Evolutionary conservation across 805 yeast genomes (phyloP), one percentile per base, ranked within the genome.

Genomic region (Candida anglica): DNA sequence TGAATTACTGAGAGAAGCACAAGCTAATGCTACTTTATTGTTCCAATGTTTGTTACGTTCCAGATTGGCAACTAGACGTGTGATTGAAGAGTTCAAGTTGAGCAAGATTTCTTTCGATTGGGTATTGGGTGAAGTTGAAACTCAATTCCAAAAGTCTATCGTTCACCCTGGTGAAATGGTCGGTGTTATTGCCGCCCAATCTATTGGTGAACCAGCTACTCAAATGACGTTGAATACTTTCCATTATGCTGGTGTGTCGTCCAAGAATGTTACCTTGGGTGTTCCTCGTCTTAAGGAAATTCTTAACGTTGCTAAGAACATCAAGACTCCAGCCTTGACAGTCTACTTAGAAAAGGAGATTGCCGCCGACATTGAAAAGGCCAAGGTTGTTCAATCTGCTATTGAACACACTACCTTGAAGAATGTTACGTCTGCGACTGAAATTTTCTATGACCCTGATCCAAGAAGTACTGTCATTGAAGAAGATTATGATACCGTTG

Each of bases 161-260:
- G 96, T 88, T 28, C 91, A 89, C 43, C 96, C 98, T 3, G 97
- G 97, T 73, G 97, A 89, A 59, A 89, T 89, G 96, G 97, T 89
- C 38, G 97, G 97, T 71, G 95, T 89, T 33, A 76, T 89, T 53
- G 97, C 97, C 34, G 96, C 97, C 2, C 97, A 89, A 69, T 87
- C 96, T 23, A 89, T 89, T 65, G 97, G 97, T 70, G 97, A 89
- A 59, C 97, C 97, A 33, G 96, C 97, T 26, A 89, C 97, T 20
- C 97, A 89, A 63, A 89, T 89, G 97, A 89, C 97, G 2, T 74
- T 89, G 64, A 89, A 89, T 56, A 89, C 97, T 48, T 89, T 88
- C 89, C 96, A 88, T 71, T 88, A 86, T 71, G 96, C 96, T 13
- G 96, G 96, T 81, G 96, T 88, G 40, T 88, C 95, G 21, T 86